These are phyloP conservation scores for Epichloe hybrida DNA, from an alignment of 2,329 filamentous ascomycete genomes.

Conservation along the genomic window DNA sequence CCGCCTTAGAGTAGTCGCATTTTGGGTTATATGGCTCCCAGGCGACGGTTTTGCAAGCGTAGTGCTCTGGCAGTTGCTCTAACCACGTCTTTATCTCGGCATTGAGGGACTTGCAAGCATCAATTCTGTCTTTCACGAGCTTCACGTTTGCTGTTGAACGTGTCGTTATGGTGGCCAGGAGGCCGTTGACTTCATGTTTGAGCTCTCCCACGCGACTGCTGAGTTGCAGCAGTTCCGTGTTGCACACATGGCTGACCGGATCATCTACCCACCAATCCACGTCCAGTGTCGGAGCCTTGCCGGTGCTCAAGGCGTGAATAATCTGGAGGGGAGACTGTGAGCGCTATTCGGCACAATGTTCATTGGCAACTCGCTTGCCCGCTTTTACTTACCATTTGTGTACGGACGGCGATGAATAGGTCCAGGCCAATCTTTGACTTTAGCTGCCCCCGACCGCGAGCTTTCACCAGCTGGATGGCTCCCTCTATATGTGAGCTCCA, in stretches of 20 bases:
- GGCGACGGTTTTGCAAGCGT: slow-evolving; percentile 34
- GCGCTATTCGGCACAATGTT: background rate
- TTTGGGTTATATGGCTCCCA: slow-evolving; percentile 41
- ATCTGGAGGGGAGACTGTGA: slow-evolving; percentile 23
- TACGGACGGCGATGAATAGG: slow-evolving; percentile 44
- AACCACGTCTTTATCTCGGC: slow-evolving; percentile 37
- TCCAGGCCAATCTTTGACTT: slow-evolving; percentile 36
- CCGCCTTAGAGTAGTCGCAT: slow-evolving; percentile 36
- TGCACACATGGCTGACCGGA: slow-evolving; percentile 31
- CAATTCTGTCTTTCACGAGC: slow-evolving; percentile 36
- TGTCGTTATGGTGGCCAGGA: slow-evolving; percentile 28
- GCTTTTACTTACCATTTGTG: slow-evolving; percentile 34
- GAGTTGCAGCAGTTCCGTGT: slow-evolving; percentile 33
- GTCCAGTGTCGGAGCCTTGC: slow-evolving; percentile 36
- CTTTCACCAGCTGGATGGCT: slow-evolving; percentile 44
- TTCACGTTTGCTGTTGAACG: slow-evolving; percentile 35
- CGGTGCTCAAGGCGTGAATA: slow-evolving; percentile 40
- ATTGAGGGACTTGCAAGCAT: slow-evolving; percentile 37
- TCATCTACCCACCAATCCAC: slow-evolving; percentile 45
- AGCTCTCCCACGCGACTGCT: slow-evolving; percentile 39
- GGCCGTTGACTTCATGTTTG: slow-evolving; percentile 35
- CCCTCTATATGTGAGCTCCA: slow-evolving; percentile 52
- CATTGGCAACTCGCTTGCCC: no score
- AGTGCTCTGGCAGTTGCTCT: slow-evolving; percentile 32
- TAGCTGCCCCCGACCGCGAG: slow-evolving; percentile 39